These are phyloP conservation scores for Abrus pulchellus DNA, from an alignment of 306 rosid genomes.

Conservation along the genomic window DNA sequence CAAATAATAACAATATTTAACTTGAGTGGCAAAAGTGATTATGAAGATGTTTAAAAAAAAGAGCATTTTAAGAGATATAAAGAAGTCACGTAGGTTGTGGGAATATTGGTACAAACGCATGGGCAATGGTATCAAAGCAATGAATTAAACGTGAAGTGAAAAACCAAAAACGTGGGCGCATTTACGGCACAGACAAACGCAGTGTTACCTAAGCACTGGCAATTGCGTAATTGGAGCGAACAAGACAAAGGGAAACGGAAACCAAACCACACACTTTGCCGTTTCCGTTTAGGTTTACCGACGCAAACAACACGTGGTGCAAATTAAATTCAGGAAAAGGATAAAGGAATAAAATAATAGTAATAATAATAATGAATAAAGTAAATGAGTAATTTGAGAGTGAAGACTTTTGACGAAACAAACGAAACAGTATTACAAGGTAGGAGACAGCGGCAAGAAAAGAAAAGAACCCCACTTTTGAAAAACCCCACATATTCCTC, in stretches of 20 bases:
- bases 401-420: slow-evolving; percentile 33
- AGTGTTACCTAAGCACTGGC: not conserved
- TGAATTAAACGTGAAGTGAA: not conserved
- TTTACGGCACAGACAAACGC: slow-evolving; percentile 24
- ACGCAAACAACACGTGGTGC: slow-evolving; percentile 69
- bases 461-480: not conserved
- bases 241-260: not conserved
- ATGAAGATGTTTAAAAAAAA: too few relatives aligned
- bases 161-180: slow-evolving; percentile 28
- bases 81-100: too few relatives aligned
- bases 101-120: too few relatives aligned
- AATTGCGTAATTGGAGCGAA: slow-evolving; percentile 5
- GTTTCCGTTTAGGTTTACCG: slow-evolving; percentile 44
- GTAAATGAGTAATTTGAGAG: not conserved
- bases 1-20: too few relatives aligned
- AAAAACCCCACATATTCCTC: slow-evolving; percentile 84
- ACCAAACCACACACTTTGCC: slow-evolving; percentile 25
- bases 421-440: not conserved
- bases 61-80: too few relatives aligned
- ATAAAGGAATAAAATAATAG: not conserved
- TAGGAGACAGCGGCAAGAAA: slow-evolving; percentile 43
- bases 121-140: too few relatives aligned
- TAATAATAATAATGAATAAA: not conserved
- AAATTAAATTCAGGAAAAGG: slow-evolving; percentile 15
- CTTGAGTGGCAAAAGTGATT: too few relatives aligned